Conservation (phyloP, 371 early-diverging fungal species). For the Catenaria anguillulae region DNA sequence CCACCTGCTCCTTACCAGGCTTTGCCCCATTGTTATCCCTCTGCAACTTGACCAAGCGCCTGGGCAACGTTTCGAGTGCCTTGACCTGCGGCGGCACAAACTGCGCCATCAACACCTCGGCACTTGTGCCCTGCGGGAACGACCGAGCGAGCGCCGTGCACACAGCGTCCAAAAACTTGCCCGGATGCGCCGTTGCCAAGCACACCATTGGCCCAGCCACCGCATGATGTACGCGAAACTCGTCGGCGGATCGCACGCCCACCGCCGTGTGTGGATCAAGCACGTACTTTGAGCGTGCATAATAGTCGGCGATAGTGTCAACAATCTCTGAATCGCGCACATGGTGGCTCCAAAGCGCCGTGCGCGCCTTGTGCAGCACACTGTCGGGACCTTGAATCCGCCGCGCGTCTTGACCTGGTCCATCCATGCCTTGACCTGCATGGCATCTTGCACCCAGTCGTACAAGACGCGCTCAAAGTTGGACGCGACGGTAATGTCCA, state of each 20-base stretch:
- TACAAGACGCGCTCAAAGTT: constrained; percentile 95
- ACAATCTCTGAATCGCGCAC: constrained; percentile 31
- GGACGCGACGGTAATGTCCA: constrained; percentile 89
- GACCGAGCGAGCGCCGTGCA: not conserved
- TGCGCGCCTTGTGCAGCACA: too few relatives aligned
- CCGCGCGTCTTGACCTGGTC: constrained; percentile 47
- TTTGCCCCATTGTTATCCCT: too few relatives aligned
- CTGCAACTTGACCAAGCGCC: not conserved
- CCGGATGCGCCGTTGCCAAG: constrained; percentile 88
- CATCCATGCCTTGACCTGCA: too few relatives aligned
- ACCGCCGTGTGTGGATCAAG: constrained; percentile 95
- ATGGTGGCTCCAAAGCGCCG: not conserved
- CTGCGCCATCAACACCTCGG: not conserved
- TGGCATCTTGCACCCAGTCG: too few relatives aligned
- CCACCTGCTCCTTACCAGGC: not conserved
- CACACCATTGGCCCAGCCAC: constrained; percentile 36
- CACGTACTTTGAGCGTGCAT: constrained; percentile 47
- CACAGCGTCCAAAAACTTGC: constrained; percentile 89
- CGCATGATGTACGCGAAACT: too few relatives aligned
- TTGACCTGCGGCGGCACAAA: not conserved
- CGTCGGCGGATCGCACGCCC: constrained; percentile 73
- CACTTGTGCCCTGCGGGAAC: too few relatives aligned
- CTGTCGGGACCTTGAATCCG: constrained; percentile 49
- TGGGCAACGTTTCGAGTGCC: not conserved
- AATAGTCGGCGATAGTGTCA: constrained; percentile 52